Base-by-base conservation (phyloP, 2,329 filamentous ascomycete species). In the Penicillium palitans region DNA sequence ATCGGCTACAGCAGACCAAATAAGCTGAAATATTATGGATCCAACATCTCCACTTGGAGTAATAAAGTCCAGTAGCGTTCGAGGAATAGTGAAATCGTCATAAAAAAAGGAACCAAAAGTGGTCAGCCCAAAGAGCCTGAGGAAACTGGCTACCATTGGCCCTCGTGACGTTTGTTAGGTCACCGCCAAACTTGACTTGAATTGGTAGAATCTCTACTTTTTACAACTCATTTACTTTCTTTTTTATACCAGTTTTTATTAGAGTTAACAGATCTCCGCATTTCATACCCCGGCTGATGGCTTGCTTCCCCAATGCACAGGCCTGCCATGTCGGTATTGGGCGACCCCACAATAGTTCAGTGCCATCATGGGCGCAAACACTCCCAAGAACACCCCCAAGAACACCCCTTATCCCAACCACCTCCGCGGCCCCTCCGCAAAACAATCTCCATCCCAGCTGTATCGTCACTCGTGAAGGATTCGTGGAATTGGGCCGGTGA, bases 401-500 rank as follows among this genome's bases (percentile, higher is more conserved):
- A 62, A 49, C 48, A 50, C 37, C 25, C 50, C 35, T 15, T 48
- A 33, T 31, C 46, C 17, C 47, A 54, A 37, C 49, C 54, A 25
- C 61, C 62, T 9, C 59, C 60, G 21, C 61, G 60, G 4, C 59
- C 64, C 4, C 63, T 71, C 24, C 65, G 66, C 27, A 71, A 67
- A 54, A 63, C 68, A 6, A 65, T 69, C 24, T 72, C 72, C 12
- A 62, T 74, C 8, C 71, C 74, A 0, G 67, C 68, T 13, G 56
- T 76, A 7, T 73, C 75, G 5, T 71, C 71, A 2, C 58, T 77
- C 8, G 67, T 75, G 17, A 69, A 65, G 35, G 66, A 67, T 42
- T 73, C 75, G 4, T 66, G 73, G 57, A 65, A 63, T 31, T 76
- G 72, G 72, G 72, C 73, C 13, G 73, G 72, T 19, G 70, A 74